A percentile compares a stretch with the other conserved stretches of the same genome.
These are phyloP conservation scores for Picea abies DNA, from an alignment of 83 land plant genomes.

Conservation along the genomic window DNA sequence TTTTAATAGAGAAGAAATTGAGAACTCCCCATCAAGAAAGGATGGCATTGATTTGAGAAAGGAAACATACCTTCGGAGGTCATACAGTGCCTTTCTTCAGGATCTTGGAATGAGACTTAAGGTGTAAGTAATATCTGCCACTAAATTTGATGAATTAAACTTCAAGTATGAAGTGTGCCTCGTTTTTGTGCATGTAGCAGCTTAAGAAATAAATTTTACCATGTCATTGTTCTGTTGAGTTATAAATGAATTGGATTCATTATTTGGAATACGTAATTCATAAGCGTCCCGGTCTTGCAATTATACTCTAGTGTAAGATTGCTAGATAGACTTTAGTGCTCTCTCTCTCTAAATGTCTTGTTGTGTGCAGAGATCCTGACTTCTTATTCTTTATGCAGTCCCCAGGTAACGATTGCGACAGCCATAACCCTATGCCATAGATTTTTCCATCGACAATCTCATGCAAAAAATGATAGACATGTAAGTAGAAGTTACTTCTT, in stretches of 20 bases:
- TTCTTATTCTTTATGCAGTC: neutral
- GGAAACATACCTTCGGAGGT: constrained; percentile 35
- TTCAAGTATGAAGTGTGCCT: neutral
- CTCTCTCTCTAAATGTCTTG: neutral
- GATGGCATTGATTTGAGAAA: constrained; percentile 42
- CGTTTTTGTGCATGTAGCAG: neutral
- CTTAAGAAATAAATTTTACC: neutral
- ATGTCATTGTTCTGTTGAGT: neutral
- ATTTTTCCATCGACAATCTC: constrained; percentile 25
- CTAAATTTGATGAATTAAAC: neutral
- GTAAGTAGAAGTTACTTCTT: constrained; percentile 8
- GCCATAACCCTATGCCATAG: constrained; percentile 24
- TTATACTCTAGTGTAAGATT: neutral
- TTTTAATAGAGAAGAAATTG: constrained; percentile 42
- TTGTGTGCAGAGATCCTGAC: neutral
- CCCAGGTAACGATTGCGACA: constrained; percentile 25
- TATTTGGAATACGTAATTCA: neutral
- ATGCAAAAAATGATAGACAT: constrained; percentile 21
- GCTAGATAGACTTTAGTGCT: neutral
- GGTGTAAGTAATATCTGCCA: constrained; percentile 33
- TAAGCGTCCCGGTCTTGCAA: no score
- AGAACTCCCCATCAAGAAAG: constrained; percentile 49
- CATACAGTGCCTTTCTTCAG: constrained; percentile 43
- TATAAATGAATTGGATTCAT: neutral
- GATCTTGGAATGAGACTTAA: constrained; percentile 49